Evolutionary conservation across 202 grass and related monocot species (phyloP).

Genomic region (Zoysia matrella): DNA sequence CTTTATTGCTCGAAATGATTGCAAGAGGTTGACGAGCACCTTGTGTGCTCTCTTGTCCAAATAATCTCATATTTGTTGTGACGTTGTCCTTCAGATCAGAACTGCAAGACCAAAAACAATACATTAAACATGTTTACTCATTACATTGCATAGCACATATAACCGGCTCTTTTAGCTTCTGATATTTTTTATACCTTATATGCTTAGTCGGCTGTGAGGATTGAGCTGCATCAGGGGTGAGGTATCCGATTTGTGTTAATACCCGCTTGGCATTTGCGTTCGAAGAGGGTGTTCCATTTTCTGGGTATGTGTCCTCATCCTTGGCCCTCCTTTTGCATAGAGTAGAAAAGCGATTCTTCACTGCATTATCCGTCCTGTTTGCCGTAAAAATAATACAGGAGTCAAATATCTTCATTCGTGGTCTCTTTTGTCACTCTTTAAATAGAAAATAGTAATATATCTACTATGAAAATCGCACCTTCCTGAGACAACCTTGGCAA

Average conservation of each 20-base stretch:
- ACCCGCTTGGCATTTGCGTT: conserved; percentile 64
- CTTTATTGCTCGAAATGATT: conserved; percentile 45
- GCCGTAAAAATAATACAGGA: conserved; percentile 24
- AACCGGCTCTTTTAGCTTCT: not conserved
- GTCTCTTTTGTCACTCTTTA: not conserved
- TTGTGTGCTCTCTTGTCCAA: conserved; percentile 45
- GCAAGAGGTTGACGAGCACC: conserved; percentile 60
- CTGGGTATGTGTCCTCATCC: conserved; percentile 64
- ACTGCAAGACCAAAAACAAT: conserved; percentile 31
- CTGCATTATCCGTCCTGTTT: conserved; percentile 91
- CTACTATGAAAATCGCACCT: conserved; percentile 56
- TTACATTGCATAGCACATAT: conserved; percentile 18
- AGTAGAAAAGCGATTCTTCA: conserved; percentile 94
- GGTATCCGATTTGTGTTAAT: conserved; percentile 50
- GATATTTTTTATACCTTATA: conserved; percentile 60
- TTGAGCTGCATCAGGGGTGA: conserved; percentile 43
- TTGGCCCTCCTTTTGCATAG: conserved; percentile 87
- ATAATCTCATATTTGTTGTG: conserved; percentile 38
- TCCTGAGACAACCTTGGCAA: conserved; percentile 91
- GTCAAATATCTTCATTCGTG: conserved; percentile 27
- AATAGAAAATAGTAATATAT: conserved; percentile 16
- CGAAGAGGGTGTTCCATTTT: conserved; percentile 61
- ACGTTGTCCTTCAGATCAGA: conserved; percentile 58
- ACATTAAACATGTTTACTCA: not conserved
- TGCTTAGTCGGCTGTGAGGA: conserved; percentile 64